Evolutionary conservation across 163 green algal species (phyloP).

Genomic region (Chlamydomonas reinhardtii): DNA sequence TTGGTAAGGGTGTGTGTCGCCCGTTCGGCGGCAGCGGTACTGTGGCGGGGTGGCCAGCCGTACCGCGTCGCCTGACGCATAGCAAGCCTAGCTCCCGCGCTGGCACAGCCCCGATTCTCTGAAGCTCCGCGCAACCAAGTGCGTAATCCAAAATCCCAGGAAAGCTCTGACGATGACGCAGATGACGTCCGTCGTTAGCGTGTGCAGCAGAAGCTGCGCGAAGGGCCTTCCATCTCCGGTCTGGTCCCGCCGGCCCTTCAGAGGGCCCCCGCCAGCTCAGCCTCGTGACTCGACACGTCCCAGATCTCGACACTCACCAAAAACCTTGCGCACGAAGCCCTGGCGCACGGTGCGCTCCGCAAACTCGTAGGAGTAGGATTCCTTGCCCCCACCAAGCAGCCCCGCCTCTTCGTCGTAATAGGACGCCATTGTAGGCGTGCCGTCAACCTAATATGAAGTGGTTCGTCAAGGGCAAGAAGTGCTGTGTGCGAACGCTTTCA

Average conservation of each 20-base stretch:
- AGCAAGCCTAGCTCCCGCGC: no score
- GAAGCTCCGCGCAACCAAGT: not conserved
- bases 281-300: no score
- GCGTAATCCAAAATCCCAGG: not conserved
- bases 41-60: no score
- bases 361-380: slow-evolving; percentile 46
- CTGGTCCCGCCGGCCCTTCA: no score
- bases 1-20: no score
- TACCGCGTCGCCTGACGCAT: no score
- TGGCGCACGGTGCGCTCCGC: slow-evolving; percentile 50
- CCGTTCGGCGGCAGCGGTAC: no score
- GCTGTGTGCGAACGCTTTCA: not conserved
- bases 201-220: not conserved
- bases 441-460: not conserved
- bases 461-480: no score
- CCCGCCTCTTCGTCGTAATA: slow-evolving; percentile 41
- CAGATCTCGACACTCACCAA: no score
- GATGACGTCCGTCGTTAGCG: no score
- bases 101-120: not conserved
- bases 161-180: not conserved
- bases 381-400: slow-evolving; percentile 5
- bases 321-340: slow-evolving; percentile 59
- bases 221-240: not conserved
- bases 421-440: not conserved
- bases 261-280: no score